Conservation (phyloP, 2,329 filamentous ascomycete species). For the Verruconis gallopava region DNA sequence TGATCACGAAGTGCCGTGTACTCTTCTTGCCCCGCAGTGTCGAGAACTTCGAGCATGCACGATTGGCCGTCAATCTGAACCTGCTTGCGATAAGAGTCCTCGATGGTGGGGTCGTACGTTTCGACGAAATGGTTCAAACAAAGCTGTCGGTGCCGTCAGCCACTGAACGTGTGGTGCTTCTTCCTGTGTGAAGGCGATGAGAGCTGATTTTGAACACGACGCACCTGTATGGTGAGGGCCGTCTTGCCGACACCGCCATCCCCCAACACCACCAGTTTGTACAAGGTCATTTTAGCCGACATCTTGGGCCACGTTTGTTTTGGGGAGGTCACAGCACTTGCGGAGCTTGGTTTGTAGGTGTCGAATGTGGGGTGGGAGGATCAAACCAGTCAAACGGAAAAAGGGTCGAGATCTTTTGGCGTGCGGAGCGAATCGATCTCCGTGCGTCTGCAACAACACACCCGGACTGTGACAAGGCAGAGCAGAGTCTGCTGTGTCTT, state of each 20-base stretch:
- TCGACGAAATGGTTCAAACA: conserved; percentile 98
- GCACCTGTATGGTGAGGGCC: conserved; percentile 78
- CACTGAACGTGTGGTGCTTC: background rate
- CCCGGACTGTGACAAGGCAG: background rate
- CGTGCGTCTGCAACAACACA: background rate
- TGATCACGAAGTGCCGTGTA: conserved; percentile 94
- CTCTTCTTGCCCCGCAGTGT: conserved; percentile 96
- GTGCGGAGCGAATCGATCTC: background rate
- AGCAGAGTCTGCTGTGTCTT: background rate
- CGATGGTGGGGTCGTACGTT: conserved; percentile 61
- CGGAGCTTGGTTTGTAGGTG: background rate
- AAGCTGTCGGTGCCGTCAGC: conserved; percentile 42
- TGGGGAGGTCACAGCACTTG: background rate
- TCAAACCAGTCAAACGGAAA: background rate
- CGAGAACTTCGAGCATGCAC: conserved; percentile 94
- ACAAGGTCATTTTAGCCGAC: conserved; percentile 89
- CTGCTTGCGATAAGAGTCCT: conserved; percentile 57
- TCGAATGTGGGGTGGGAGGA: background rate
- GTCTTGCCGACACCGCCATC: conserved; percentile 93
- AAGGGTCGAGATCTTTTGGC: background rate
- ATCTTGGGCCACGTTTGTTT: conserved; percentile 35
- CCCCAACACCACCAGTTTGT: conserved; percentile 90
- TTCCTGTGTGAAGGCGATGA: conserved; percentile 1
- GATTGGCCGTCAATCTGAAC: conserved; percentile 83
- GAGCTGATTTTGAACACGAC: too few relatives aligned